Base-by-base conservation (phyloP, 148 eudicot genomes). In the Oxyria digyna region DNA sequence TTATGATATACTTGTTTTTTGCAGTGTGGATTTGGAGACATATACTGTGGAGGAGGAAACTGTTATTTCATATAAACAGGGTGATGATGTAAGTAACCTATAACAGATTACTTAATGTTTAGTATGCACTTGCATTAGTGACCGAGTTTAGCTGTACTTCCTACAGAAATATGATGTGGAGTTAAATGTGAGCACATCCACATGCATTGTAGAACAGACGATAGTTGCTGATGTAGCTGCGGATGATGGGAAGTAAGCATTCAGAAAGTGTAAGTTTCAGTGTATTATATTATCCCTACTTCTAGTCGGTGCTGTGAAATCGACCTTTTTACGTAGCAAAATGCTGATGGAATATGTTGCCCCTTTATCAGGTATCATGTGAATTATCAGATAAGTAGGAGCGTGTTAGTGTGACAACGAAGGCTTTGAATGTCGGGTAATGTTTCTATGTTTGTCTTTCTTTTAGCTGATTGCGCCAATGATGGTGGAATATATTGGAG, bases 31-130 rank as follows among this genome's bases (percentile, higher is more conserved):
- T 59, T 50, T 50, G 20, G 57, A 50, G 17, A 29, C 65, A 4
- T 59, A 59, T 35, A 33, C 50, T 13, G 70, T 67, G 45, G 48
- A 38, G 49, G 70, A 62, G 50, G 72, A 49, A 59, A 68, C 67
- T 50, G 45, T 48, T 48, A 55, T 76, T 75, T 41, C 73, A 52
- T 35, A 59, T 31, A 29, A 14, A 59, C 20, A 59, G 65, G 65
- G 38, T 26, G 38, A 43, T 43, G n/a, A 59, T 6, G 65, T 59
- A 59, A 59, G 65, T 59, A 59, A 27, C 27, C 65, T 59, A 20
- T 14, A 59, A 31, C 65, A 14, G 37, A 15, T 27, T 14, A 27
- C 65, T 14, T 15, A 14, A 29, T 29, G 6, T 23, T 14, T 59
- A 27, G 18, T 26, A 59, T 59, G 14, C 9, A 31, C 65, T 6